Evolutionary conservation across 257 asterid genomes (phyloP).

Genomic region (Catharanthus roseus): DNA sequence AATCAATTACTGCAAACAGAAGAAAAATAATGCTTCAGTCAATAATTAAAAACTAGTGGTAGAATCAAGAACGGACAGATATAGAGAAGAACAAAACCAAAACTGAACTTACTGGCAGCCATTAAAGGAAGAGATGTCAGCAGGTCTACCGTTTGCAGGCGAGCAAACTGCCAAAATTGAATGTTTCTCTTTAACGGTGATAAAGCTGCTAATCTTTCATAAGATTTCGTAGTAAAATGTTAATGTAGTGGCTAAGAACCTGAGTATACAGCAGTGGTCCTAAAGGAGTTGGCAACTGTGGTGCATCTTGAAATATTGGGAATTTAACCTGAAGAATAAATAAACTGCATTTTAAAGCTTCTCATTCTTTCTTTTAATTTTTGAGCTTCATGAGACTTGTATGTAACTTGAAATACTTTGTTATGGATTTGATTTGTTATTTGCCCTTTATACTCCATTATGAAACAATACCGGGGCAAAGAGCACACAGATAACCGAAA

Average conservation of each 20-base stretch:
- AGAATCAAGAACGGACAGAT: not conserved
- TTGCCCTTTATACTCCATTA: not conserved
- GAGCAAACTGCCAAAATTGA: slow-evolving; percentile 34
- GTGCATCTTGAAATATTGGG: slow-evolving; percentile 47
- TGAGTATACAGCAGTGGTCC: slow-evolving; percentile 48
- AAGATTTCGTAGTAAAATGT: not conserved
- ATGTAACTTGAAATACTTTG: not conserved
- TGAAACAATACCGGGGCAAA: not conserved
- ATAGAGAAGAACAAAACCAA: slow-evolving; percentile 6
- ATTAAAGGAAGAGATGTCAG: slow-evolving; percentile 51
- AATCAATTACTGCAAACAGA: slow-evolving; percentile 54
- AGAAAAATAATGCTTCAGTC: not conserved
- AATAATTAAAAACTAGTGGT: not conserved
- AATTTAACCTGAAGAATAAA: slow-evolving; percentile 40
- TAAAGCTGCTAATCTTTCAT: slow-evolving; percentile 3
- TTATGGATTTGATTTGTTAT: not conserved
- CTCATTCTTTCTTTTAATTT: not conserved
- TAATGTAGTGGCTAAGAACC: slow-evolving; percentile 22
- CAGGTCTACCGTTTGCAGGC: slow-evolving; percentile 42
- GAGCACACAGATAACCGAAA: not conserved
- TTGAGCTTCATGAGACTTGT: too few relatives aligned
- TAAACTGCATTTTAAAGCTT: not conserved
- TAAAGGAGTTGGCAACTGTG: slow-evolving; percentile 52
- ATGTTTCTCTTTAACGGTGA: not conserved
- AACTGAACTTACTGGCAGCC: slow-evolving; percentile 47